These are phyloP conservation scores for Chondrus crispus DNA, from an alignment of 23 red algal genomes.

Conservation along the genomic window DNA sequence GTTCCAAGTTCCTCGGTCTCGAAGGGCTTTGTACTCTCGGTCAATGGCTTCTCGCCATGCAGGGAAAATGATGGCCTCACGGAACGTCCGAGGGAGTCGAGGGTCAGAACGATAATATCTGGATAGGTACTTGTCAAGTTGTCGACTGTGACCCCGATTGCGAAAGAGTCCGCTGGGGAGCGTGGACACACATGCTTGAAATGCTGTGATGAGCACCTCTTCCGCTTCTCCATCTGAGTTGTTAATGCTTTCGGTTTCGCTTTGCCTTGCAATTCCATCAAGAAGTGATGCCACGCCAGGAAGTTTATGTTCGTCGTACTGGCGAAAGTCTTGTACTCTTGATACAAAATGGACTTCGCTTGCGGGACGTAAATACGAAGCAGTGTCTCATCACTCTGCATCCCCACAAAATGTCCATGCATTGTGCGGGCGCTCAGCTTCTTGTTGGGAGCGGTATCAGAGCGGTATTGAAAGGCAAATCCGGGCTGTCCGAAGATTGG, in stretches of 20 bases:
- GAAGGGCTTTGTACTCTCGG: background rate
- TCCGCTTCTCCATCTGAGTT: background rate
- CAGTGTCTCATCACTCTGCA: background rate
- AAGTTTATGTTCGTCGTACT: background rate
- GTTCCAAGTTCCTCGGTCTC: background rate
- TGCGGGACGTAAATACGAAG: background rate
- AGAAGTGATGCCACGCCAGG: background rate
- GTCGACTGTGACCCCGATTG: background rate
- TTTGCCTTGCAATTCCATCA: background rate
- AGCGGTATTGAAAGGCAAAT: background rate
- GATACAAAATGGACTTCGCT: background rate
- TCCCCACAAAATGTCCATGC: background rate
- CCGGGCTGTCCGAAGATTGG: constrained; percentile 11
- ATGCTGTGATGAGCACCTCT: background rate
- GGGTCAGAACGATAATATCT: too few species aligned
- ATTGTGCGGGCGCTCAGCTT: background rate
- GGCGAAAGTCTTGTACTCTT: background rate
- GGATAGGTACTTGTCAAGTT: too few species aligned
- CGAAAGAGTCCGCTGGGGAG: too few species aligned
- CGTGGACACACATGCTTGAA: background rate
- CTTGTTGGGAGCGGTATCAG: background rate
- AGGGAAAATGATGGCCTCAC: background rate
- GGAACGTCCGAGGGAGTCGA: background rate
- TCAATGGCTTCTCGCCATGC: constrained; percentile 30
- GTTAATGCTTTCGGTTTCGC: background rate